phyloP scores from a whole-genome alignment of 2,329 filamentous ascomycete genomes.

The Pseudodiploospora longispora region DNA sequence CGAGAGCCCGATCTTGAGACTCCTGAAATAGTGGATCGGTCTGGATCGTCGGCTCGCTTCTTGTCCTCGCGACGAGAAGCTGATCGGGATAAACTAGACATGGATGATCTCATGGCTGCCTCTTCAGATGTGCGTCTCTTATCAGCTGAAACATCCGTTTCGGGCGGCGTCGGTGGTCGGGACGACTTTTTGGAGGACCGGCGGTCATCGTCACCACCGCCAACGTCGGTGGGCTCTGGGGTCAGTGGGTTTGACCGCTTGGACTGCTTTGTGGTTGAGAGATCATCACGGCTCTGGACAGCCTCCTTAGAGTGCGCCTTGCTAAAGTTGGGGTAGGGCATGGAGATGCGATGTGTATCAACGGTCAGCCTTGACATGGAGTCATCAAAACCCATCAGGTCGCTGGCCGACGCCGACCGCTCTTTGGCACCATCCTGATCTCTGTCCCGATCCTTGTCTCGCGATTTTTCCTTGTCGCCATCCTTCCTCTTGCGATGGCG shows the following conservation, averaged over 20 bases:
- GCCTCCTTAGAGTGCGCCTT: conserved; percentile 89
- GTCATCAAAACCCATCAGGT: conserved; percentile 35
- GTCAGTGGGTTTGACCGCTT: conserved; percentile 43
- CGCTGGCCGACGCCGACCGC: conserved; percentile 29
- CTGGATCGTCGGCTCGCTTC: conserved; percentile 23
- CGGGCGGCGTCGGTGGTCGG: conserved; percentile 55
- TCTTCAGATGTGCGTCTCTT: conserved; percentile 16
- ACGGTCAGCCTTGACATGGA: conserved; percentile 30
- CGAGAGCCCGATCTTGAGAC: conserved; percentile 36
- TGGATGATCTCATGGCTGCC: background rate
- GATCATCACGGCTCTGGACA: conserved; percentile 54
- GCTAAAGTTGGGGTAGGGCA: conserved; percentile 76
- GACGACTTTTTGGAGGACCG: conserved; percentile 37
- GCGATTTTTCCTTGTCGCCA: conserved; percentile 6
- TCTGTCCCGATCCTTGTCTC: conserved; percentile 24
- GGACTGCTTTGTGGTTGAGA: conserved; percentile 20
- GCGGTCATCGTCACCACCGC: conserved; percentile 37
- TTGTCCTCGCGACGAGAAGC: too few relatives aligned
- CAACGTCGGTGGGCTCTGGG: conserved; percentile 64
- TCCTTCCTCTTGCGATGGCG: conserved; percentile 23
- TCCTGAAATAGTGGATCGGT: conserved; percentile 24
- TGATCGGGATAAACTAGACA: too few relatives aligned
- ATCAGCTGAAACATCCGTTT: conserved; percentile 50
- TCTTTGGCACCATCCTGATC: conserved; percentile 25
- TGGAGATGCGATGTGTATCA: conserved; percentile 38